A percentile compares a stretch with the other conserved stretches of the same genome.
Evolutionary conservation across 805 yeast species (phyloP).

Genomic region (Wickerhamiella allomyrinae): DNA sequence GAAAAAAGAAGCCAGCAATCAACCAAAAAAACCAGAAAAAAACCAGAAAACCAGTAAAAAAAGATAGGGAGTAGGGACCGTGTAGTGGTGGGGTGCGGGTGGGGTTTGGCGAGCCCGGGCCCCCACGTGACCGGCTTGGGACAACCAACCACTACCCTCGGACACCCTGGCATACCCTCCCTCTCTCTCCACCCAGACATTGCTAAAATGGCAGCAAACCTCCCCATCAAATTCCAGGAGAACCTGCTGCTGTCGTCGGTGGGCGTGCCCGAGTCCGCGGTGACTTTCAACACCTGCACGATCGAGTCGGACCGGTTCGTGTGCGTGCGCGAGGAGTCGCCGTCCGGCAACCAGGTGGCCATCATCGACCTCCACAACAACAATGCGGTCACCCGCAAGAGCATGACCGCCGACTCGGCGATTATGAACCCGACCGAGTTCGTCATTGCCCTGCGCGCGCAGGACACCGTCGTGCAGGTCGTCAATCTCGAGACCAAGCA

Average conservation of each 20-base stretch:
- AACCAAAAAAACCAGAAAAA: too few species aligned
- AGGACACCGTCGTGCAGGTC: conserved; percentile 85
- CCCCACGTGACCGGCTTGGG: too few species aligned
- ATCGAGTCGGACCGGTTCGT: conserved; percentile 86
- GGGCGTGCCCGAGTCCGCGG: conserved; percentile 72
- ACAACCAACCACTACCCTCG: neutral
- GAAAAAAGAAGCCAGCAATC: too few species aligned
- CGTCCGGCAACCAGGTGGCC: conserved; percentile 63
- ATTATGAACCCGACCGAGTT: conserved; percentile 81
- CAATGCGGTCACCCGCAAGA: conserved; percentile 71
- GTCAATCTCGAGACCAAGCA: conserved; percentile 80
- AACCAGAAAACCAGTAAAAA: too few species aligned
- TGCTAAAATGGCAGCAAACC: conserved; percentile 34
- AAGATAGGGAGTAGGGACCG: too few species aligned
- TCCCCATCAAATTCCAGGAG: conserved; percentile 95
- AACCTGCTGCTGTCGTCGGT: conserved; percentile 73
- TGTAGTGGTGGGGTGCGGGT: too few species aligned
- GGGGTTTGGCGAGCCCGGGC: too few species aligned
- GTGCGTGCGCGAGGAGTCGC: conserved; percentile 37
- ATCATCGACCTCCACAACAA: conserved; percentile 72
- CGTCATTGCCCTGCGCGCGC: conserved; percentile 86
- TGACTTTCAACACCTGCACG: conserved; percentile 89
- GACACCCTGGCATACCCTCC: neutral
- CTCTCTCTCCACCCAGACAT: conserved; percentile 35
- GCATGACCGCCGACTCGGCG: conserved; percentile 95